Base-by-base conservation (phyloP, 345 rosid species). In the Populus deltoides region DNA sequence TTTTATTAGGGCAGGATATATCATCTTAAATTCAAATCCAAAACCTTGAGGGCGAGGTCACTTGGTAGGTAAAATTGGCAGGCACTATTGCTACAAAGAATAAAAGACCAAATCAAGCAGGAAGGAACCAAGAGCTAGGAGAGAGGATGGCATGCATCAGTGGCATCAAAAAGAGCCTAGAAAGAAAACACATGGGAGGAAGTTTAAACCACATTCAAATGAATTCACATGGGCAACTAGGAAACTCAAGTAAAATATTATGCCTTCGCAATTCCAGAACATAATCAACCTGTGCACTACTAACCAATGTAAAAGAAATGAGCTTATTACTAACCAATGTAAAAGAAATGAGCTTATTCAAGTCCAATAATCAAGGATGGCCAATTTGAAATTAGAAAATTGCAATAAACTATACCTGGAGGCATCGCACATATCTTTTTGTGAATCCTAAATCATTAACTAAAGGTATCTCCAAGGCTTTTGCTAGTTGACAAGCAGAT, bases 381-480 rank as follows among this genome's bases (percentile, higher is more conserved):
- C 8, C 22, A 51, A 17, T 18, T 33, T 4, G 10, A 78, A 45
- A 43, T 17, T 35, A 13, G 45, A 20, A n/a, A 73, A 20, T 39
- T 41, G 68, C 22, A 49, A 29, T 31, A 8, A 57, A 73, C 55
- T 73, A 80, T 70, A 97, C 99, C 98, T 97, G 99, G 78, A 97
- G 97, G 73, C 97, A 97, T 75, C 99, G 90, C 24, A 97, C 93
- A 62, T 97, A 97, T 94, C 98, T 92, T 83, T 94, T 97, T 17
- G 99, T 94, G 79, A 92, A 97, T 61, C 99, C 99, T 72, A 94
- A 90, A 87, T 97, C 99, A 88, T 97, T 94, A 63, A 97, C 98
- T 80, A 97, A 85, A 25, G 97, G 99, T 71, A 94, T 97, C 84
- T 97, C 99, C 77, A 97, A 87, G 66, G 97, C 95, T 85, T 97